Base-by-base conservation (phyloP, 1,139 yeast species). In the Lodderomyces theae region DNA sequence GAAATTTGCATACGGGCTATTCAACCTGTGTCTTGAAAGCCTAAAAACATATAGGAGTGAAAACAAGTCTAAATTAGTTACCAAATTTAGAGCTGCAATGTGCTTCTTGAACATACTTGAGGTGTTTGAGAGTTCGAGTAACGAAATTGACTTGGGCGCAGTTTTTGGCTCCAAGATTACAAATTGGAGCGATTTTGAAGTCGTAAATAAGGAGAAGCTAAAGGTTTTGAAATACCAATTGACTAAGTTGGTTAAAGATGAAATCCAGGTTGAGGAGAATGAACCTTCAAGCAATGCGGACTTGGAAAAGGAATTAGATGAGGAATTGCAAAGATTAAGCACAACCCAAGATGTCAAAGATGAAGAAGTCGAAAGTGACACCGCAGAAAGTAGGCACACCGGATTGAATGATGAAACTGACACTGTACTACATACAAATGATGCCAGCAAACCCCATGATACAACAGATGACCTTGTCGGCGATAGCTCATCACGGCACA, bases 1-100 rank as follows among this genome's bases (percentile, higher is more conserved):
- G 50, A 68, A 72, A 38, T 87, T 88, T 61, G 76, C 82, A 3
- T 71, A 76, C 53, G 72, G 73, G 45, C 69, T 88, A 28, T 83
- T 83, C 59, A 80, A 77, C 41, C 68, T 72, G 19, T 60, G 73
- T 43, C 56, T 72, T 18, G 58, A 57, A 34, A 61, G 56, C 21
- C 54, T 71, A 35, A 46, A 51, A 37, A 44, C 51, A 15, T 62
- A 61, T 37, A 15, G 17, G n/a, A 37, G 57, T 39, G 51, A 54
- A 46, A 11, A 13, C 3, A 58, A 62, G 54, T 52, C 51, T 2
- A 58, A 53, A 18, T 53, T 66, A 47, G 57, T 63, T 6, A 49
- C 52, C 28, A 70, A 69, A 48, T 52, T 71, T 30, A 57, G 60
- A 41, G 76, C 75, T 1, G 54, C 72, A 12, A 50, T 71, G 42